Base-by-base conservation (phyloP, 202 grass and related monocot species). In the Eragrostis tef region DNA sequence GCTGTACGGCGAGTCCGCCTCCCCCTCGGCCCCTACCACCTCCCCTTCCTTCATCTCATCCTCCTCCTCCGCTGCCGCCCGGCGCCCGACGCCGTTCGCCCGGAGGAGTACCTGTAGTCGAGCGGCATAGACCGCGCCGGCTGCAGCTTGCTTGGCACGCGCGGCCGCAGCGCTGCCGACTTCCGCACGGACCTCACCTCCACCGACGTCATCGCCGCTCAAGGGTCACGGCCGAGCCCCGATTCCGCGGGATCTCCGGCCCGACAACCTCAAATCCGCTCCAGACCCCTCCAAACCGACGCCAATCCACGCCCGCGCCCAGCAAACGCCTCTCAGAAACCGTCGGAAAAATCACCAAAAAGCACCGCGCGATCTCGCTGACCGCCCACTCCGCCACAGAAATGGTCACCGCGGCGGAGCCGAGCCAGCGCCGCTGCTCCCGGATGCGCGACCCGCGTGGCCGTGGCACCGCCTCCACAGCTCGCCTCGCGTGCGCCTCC, bases 1-100 rank as follows among this genome's bases (percentile, higher is more conserved):
- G 58, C 73, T 78, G 80, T 96, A 96, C 14, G 93, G 93, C 5
- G 93, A 96, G 76, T 93, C 93, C 1, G 31, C 47, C 9, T 82
- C 84, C 16, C 83, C 68, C 70, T 90, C 88, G 44, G 21, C n/a
- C 50, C 76, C 77, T 54, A 73, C 60, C 66, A 21, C 75, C 43
- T 82, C 90, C 62, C 41, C 81, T 21, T 77, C 81, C 2, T 9
- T 64, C 51, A 46, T 50, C 27, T 74, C 82, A 10, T 65, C 54
- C 56, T 75, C 86, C 2, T 10, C 67, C 51, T 12, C 52, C 34
- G 59, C 79, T 3, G 48, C 59, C 3, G 74, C 77, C 52, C 68
- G 85, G 13, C 70, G 62, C 22, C 64, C 67, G 16, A 70, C 80
- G 61, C 75, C 88, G 81, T 88, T 88, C 50, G 73, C 25, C 52